Base-by-base conservation (phyloP, 352 stramenopile species). In the Phytophthora foliorum region DNA sequence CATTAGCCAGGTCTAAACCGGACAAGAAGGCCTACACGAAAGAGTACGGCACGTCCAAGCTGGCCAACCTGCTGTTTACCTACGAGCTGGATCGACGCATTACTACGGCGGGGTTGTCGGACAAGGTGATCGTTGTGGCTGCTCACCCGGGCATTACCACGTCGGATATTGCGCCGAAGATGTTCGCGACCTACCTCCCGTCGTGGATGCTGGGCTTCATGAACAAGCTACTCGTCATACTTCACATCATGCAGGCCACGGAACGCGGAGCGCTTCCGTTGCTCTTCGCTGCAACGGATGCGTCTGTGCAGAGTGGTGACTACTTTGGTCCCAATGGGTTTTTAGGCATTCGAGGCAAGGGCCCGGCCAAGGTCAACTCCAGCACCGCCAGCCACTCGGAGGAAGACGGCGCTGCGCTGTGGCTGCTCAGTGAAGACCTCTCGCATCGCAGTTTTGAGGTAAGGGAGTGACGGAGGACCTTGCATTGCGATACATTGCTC, bases 11-110 rank as follows among this genome's bases (percentile, higher is more conserved):
- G 60, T 72, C 73, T 38, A 61, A 50, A 24, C 53, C 63, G 11
- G 59, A 60, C 62, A 81, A 77, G 42, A 64, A 67, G 44, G 24
- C 66, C 17, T 84, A 82, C 61, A 59, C 75, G 19, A 74, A 79
- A 54, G 81, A 90, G 41, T 89, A 89, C 63, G 57, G 50, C 51
- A 73, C 62, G 31, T 88, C 81, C 31, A 86, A 86, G 63, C 46
- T 86, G 24, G 59, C 69, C 8, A 84, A 81, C 13, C 31, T 86
- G 51, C 55, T 86, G 19, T 86, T 86, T 50, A 82, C 75, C 10
- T 81, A 75, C 51, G 78, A 86, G 29, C 34, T 86, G 17, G n/a
- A 79, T 8, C 69, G 78, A 29, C 73, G 78, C 16, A 49, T 86
- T 31, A 45, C 29, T 13, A 45, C 55, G 0, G 67, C 63, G 1